Conservation (phyloP, 2,329 filamentous ascomycete species). For the Emmonsia crescens region DNA sequence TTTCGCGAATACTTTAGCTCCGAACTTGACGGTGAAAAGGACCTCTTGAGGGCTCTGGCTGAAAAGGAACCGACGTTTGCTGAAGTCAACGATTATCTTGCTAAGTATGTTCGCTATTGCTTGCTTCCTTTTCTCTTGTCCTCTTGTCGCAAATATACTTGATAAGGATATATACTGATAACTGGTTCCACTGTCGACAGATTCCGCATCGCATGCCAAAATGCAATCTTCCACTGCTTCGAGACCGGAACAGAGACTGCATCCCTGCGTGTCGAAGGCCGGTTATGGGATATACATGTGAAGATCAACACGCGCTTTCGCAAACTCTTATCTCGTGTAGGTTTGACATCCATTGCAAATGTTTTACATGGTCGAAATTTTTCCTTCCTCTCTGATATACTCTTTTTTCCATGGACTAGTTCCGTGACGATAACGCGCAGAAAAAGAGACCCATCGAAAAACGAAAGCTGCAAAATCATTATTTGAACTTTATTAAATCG, state of each 20-base stretch:
- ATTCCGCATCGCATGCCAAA: constrained; percentile 61
- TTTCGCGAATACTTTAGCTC: constrained; percentile 17
- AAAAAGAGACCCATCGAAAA: constrained; percentile 50
- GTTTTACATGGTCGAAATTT: constrained; percentile 8
- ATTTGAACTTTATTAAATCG: constrained; percentile 73
- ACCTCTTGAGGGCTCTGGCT: constrained; percentile 39
- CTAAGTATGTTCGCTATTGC: constrained; percentile 23
- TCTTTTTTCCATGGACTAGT: constrained; percentile 24
- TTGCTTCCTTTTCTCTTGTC: constrained; percentile 6
- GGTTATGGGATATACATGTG: constrained; percentile 69
- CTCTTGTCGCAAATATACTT: not conserved
- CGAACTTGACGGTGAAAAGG: constrained; percentile 37
- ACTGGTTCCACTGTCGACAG: constrained; percentile 38
- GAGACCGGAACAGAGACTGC: constrained; percentile 14
- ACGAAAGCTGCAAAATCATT: constrained; percentile 71
- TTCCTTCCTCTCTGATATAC: constrained; percentile 3
- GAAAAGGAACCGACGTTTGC: constrained; percentile 40
- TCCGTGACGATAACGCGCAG: constrained; percentile 36
- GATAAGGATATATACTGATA: not conserved
- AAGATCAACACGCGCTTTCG: constrained; percentile 70
- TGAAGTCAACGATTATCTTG: constrained; percentile 38
- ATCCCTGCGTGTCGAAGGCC: constrained; percentile 48
- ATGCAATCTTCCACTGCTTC: constrained; percentile 58
- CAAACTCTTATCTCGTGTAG: constrained; percentile 50
- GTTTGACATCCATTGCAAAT: constrained; percentile 14